Conservation (phyloP, 179 eudicot species). For the Corrigiola litoralis region DNA sequence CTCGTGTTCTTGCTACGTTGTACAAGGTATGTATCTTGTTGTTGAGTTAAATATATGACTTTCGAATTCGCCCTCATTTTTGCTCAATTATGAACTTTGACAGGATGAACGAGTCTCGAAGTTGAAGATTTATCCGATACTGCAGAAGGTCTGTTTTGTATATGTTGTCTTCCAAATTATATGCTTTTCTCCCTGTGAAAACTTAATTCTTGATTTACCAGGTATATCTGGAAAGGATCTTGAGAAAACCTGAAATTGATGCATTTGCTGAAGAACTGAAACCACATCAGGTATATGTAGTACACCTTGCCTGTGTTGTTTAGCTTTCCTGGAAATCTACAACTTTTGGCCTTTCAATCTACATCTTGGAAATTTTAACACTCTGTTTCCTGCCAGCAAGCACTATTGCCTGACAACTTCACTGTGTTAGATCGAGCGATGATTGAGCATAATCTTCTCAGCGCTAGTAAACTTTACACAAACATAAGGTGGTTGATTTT, state of each 20-base stretch:
- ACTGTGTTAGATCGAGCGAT: slow-evolving; percentile 98
- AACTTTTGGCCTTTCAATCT: neutral
- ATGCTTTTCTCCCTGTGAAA: neutral
- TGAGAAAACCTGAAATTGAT: slow-evolving; percentile 97
- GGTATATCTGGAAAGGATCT: slow-evolving; percentile 94
- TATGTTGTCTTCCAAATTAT: neutral
- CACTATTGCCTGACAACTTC: slow-evolving; percentile 84
- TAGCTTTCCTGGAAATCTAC: neutral
- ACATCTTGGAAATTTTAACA: neutral
- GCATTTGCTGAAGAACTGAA: slow-evolving; percentile 94
- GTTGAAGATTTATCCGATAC: slow-evolving; percentile 90
- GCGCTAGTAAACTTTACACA: slow-evolving; percentile 96
- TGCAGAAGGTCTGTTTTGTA: slow-evolving; percentile 75
- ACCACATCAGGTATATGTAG: slow-evolving; percentile 73
- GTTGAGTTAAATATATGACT: neutral
- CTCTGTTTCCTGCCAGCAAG: slow-evolving; percentile 55
- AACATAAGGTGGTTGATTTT: slow-evolving; percentile 68
- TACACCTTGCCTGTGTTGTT: neutral
- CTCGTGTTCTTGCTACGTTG: slow-evolving; percentile 93
- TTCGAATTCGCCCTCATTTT: neutral
- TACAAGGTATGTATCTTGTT: slow-evolving; percentile 58
- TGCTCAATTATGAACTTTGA: slow-evolving; percentile 23
- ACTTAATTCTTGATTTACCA: slow-evolving; percentile 14
- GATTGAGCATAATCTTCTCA: slow-evolving; percentile 97
- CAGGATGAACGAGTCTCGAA: slow-evolving; percentile 99